These are phyloP conservation scores for Straminergon stramineum DNA, from an alignment of 225 moss, liverwort and hornwort species.

Conservation along the genomic window DNA sequence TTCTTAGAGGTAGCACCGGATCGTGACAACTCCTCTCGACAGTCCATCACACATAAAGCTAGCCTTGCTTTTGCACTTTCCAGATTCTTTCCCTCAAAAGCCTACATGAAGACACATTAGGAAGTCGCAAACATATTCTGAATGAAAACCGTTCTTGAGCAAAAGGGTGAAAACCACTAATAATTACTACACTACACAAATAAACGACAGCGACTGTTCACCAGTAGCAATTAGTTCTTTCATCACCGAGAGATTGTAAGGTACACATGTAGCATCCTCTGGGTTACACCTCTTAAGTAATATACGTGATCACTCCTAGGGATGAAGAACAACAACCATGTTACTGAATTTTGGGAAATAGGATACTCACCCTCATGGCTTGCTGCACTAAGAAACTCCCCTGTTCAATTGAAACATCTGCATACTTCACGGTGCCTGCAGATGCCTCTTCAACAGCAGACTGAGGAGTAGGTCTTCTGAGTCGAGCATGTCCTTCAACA, in stretches of 20 bases:
- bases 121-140: slow-evolving; percentile 1
- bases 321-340: neutral
- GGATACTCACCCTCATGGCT: slow-evolving; percentile 75
- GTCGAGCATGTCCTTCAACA: slow-evolving; percentile 81
- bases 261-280: neutral
- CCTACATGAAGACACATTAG: slow-evolving; percentile 29
- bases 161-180: neutral
- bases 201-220: neutral
- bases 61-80: slow-evolving; percentile 93
- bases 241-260: neutral
- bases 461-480: slow-evolving; percentile 42
- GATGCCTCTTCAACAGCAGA: slow-evolving; percentile 25
- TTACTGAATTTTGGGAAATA: neutral
- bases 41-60: slow-evolving; percentile 69
- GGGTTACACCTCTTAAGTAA: neutral
- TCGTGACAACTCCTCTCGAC: slow-evolving; percentile 61
- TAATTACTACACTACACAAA: neutral
- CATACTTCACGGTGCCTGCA: slow-evolving; percentile 44
- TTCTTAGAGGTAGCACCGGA: slow-evolving; percentile 41
- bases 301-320: neutral
- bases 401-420: slow-evolving; percentile 75
- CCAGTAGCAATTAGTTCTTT: neutral
- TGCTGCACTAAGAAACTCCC: slow-evolving; percentile 93
- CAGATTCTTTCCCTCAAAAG: slow-evolving; percentile 83
- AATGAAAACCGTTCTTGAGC: neutral